These are phyloP conservation scores for Cladosporium sp. DNA, from an alignment of 2,329 filamentous ascomycete genomes.

Conservation along the genomic window DNA sequence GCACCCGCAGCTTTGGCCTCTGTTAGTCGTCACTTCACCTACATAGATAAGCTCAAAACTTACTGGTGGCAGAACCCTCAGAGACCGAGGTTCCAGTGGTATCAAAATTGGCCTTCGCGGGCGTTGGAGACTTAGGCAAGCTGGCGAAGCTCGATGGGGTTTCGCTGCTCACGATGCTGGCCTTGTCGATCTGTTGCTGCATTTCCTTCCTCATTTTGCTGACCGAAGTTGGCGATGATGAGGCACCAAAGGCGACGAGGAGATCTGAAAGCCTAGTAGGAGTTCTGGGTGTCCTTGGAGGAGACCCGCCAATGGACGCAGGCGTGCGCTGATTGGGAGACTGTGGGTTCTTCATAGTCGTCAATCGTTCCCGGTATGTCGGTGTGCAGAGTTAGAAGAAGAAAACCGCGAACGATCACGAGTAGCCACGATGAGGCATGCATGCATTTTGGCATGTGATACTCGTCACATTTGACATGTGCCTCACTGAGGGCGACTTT, in stretches of 20 bases:
- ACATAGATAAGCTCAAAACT: slow-evolving; percentile 11
- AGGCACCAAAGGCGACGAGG: slow-evolving; percentile 24
- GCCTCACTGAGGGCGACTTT: background rate
- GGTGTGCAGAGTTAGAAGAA: background rate
- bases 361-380: background rate
- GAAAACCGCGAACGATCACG: background rate
- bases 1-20: background rate
- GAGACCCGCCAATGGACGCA: background rate
- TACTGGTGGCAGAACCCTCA: slow-evolving; percentile 17
- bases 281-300: background rate
- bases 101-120: background rate
- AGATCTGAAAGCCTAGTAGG: slow-evolving; percentile 16
- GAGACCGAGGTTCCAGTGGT: background rate
- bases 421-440: background rate
- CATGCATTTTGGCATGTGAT: background rate
- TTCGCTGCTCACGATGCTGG: background rate
- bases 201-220: slow-evolving; percentile 20
- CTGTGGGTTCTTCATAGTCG: background rate
- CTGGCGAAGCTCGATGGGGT: background rate
- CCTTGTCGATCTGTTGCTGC: background rate
- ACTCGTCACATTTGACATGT: background rate
- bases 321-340: background rate
- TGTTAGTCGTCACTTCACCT: background rate
- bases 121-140: background rate
- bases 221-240: slow-evolving; percentile 20